These are phyloP conservation scores for Mercurialis annua DNA, from an alignment of 345 rosid genomes.

Conservation along the genomic window DNA sequence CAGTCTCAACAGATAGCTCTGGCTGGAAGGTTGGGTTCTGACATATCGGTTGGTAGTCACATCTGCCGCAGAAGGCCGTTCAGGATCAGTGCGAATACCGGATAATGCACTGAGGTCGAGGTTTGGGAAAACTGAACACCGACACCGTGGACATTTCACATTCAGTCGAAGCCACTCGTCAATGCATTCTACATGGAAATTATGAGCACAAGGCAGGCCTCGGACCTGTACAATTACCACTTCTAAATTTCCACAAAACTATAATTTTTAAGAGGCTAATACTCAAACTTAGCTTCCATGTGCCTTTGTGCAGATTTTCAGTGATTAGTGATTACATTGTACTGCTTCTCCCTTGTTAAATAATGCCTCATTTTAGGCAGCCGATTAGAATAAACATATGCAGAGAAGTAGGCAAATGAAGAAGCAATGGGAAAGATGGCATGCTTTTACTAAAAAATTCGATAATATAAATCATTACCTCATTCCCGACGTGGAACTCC, in stretches of 20 bases:
- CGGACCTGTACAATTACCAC: conserved; percentile 66
- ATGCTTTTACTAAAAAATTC: no score
- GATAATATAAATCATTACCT: conserved; percentile 61
- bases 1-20: conserved; percentile 71
- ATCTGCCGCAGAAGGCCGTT: conserved; percentile 40
- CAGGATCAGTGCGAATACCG: conserved; percentile 70
- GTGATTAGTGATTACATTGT: no score
- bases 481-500: conserved; percentile 84
- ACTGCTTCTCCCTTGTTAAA: no score
- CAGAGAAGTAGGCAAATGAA: no score
- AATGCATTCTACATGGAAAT: conserved; percentile 95
- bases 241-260: conserved; percentile 14
- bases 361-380: no score
- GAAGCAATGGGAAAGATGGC: neutral
- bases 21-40: conserved; percentile 66
- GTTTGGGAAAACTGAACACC: conserved; percentile 90
- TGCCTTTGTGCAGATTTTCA: neutral
- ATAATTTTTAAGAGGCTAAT: neutral
- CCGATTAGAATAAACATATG: no score
- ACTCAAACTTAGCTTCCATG: neutral
- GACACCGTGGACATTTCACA: conserved; percentile 96
- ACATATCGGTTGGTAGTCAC: conserved; percentile 42
- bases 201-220: conserved; percentile 98
- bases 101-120: conserved; percentile 94
- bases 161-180: conserved; percentile 95